Base-by-base conservation (phyloP, 1,139 yeast genomes). In the Nematodospora anomalae region DNA sequence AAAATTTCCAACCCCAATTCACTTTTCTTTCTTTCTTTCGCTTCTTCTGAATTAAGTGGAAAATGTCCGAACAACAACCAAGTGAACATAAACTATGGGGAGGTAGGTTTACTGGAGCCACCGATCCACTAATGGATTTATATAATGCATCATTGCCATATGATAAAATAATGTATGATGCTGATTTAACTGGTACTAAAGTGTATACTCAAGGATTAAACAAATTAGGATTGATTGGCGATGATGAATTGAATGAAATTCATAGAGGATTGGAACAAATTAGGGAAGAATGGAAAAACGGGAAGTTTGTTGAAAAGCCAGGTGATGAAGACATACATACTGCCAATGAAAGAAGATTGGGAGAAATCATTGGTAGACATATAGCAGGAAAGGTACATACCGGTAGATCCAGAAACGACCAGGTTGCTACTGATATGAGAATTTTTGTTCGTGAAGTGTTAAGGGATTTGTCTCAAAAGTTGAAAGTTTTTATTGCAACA, bases 291-390 rank as follows among this genome's bases (percentile, higher is more conserved):
- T 92, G 99, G 99, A 75, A 69, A 22, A 53, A 62, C n/a, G 80
- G 77, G 32, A 66, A 62, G 26, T 92, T 92, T 62, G 84, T 72
- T 22, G 96, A 86, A 60, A 85, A 88, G 59, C 78, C 87, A 7
- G 96, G 95, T 32, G 99, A 92, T 60, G 99, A 92, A 64, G 99
- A 92, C 58, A 92, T 92, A 50, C 99, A 92, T 61, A 92, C 99
- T 32, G 98, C 98, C 35, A 92, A 92, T 58, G 99, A 92, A 69
- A 85, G 99, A 69, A 78, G 98, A 57, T 71, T 92, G 46, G 98
- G 99, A 30, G 99, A 92, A 64, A 69, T 92, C 37, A 92, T 92
- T 53, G 99, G 98, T 38, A 83, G 80, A 55, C 80, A 80, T 42
- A 90, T 92, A 58, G 87, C 97, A 28, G 99, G 99, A 33, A 92